A percentile compares a stretch with the other conserved stretches of the same genome.
phyloP scores from a whole-genome alignment of 805 yeast genomes.

The Lachancea mirantina region DNA sequence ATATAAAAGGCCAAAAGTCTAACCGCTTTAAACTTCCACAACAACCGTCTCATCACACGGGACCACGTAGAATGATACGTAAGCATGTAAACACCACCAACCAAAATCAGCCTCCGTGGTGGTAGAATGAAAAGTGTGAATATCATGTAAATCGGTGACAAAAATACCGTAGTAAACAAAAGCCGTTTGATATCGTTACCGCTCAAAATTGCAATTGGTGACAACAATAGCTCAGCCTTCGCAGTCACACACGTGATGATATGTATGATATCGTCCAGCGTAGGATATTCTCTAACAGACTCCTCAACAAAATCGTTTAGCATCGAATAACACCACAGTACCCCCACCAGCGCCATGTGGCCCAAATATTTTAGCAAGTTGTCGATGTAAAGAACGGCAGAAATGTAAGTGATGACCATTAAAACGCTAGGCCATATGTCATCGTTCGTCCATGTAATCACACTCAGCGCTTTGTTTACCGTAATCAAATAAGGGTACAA shows the following conservation, averaged over 20 bases:
- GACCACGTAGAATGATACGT: slow-evolving; percentile 86
- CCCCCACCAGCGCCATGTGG: slow-evolving; percentile 60
- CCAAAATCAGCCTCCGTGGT: slow-evolving; percentile 59
- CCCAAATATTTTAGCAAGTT: slow-evolving; percentile 73
- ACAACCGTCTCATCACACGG: slow-evolving; percentile 69
- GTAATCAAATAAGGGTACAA: slow-evolving; percentile 81
- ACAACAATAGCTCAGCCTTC: slow-evolving; percentile 66
- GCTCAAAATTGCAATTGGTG: slow-evolving; percentile 78
- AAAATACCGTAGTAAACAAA: slow-evolving; percentile 72
- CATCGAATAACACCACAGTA: slow-evolving; percentile 53
- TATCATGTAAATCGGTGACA: slow-evolving; percentile 78
- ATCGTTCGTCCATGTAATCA: slow-evolving; percentile 87
- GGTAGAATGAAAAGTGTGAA: slow-evolving; percentile 59
- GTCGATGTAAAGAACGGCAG: slow-evolving; percentile 71
- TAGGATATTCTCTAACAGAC: slow-evolving; percentile 61
- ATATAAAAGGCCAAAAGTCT: slow-evolving; percentile 69
- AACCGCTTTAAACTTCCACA: slow-evolving; percentile 74
- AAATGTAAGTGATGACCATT: slow-evolving; percentile 45
- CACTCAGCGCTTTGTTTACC: slow-evolving; percentile 59
- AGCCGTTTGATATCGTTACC: slow-evolving; percentile 73
- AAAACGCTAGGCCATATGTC: slow-evolving; percentile 71
- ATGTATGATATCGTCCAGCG: slow-evolving; percentile 79
- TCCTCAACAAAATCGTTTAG: slow-evolving; percentile 50
- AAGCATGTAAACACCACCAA: slow-evolving; percentile 52
- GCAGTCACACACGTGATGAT: slow-evolving; percentile 66